These are phyloP conservation scores for Sordariomycetes sp. DNA, from an alignment of 2,329 filamentous ascomycete genomes.

Conservation along the genomic window DNA sequence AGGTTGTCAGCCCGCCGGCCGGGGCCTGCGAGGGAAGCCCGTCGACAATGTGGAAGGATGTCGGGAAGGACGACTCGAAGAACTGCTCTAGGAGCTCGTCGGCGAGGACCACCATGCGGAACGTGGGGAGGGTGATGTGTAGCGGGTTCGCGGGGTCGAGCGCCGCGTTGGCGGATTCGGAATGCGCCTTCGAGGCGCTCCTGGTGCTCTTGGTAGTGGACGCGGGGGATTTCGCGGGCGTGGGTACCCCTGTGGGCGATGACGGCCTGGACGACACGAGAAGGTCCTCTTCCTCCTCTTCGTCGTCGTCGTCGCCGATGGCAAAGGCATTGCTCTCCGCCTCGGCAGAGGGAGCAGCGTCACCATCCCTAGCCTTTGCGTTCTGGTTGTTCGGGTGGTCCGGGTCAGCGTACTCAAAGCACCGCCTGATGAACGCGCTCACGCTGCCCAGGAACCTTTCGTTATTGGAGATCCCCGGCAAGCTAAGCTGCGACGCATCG, in stretches of 20 bases:
- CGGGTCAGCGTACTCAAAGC: slow-evolving; percentile 96
- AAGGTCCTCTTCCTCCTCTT: slow-evolving; percentile 43
- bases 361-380: slow-evolving; percentile 17
- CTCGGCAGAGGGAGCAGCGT: not conserved
- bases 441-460: slow-evolving; percentile 89
- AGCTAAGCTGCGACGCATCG: slow-evolving; percentile 22
- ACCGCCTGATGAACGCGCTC: slow-evolving; percentile 88
- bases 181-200: slow-evolving; percentile 50
- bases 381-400: slow-evolving; percentile 59
- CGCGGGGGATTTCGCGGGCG: slow-evolving; percentile 27
- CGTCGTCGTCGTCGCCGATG: slow-evolving; percentile 64
- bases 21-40: slow-evolving; percentile 25
- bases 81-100: slow-evolving; percentile 95
- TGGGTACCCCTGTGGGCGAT: slow-evolving; percentile 21
- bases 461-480: slow-evolving; percentile 53
- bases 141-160: slow-evolving; percentile 88
- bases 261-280: slow-evolving; percentile 40
- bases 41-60: slow-evolving; percentile 82
- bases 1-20: slow-evolving; percentile 57
- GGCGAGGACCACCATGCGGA: slow-evolving; percentile 95
- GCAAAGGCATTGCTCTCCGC: slow-evolving; percentile 47
- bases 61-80: slow-evolving; percentile 91
- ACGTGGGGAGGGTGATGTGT: slow-evolving; percentile 92
- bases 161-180: slow-evolving; percentile 75
- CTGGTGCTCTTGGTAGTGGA: slow-evolving; percentile 19